A percentile compares a stretch with the other conserved stretches of the same genome.
Evolutionary conservation across 345 rosid species (phyloP).

Genomic region (Eucalyptus lansdowneana): DNA sequence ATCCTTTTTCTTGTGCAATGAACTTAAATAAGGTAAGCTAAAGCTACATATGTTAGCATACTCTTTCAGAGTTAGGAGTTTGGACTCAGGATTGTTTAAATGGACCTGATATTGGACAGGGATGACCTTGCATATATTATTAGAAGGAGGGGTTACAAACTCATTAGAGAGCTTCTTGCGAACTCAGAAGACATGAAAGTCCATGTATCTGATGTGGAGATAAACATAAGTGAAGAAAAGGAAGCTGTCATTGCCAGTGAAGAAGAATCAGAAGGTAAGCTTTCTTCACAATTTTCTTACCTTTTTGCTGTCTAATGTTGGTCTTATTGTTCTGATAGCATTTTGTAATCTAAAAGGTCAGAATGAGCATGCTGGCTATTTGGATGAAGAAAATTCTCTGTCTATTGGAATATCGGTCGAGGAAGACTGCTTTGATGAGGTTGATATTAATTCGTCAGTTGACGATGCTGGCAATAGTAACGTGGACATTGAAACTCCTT

Average conservation of each 20-base stretch:
- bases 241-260: neutral
- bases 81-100: neutral
- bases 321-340: neutral
- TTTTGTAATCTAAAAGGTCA: slow-evolving; percentile 3
- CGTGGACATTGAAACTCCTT: slow-evolving; percentile 3
- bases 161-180: slow-evolving; percentile 46
- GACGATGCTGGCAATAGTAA: neutral
- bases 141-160: slow-evolving; percentile 81
- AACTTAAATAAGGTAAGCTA: neutral
- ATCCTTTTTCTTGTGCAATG: neutral
- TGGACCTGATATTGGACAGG: slow-evolving; percentile 24
- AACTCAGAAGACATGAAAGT: slow-evolving; percentile 11
- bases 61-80: neutral
- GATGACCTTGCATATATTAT: slow-evolving; percentile 81
- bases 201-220: slow-evolving; percentile 4
- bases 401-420: neutral
- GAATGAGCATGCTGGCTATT: slow-evolving; percentile 4
- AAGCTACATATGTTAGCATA: neutral
- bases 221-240: neutral
- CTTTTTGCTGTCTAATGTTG: neutral
- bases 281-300: neutral
- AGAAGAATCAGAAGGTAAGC: slow-evolving; percentile 30
- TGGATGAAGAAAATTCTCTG: slow-evolving; percentile 1
- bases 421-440: neutral
- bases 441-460: slow-evolving; percentile 6